Conservation (phyloP, 1,284 basidiomycete genomes). For the Leucoagaricus sp. region DNA sequence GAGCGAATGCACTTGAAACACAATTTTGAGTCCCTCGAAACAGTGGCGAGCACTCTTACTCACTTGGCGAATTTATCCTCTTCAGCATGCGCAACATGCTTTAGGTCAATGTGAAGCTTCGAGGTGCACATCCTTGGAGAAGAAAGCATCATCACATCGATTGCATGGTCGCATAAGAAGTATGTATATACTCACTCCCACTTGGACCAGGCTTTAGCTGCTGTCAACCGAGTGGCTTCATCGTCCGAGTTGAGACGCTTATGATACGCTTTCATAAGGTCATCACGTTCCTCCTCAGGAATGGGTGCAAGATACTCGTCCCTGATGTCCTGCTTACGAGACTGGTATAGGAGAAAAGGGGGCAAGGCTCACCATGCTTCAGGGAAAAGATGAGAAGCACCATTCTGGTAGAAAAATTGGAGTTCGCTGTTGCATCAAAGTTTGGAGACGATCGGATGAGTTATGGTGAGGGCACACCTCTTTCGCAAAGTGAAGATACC, state of each 20-base stretch:
- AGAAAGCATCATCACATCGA: not conserved
- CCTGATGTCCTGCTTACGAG: constrained; percentile 44
- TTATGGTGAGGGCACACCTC: constrained; percentile 42
- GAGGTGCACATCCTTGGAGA: constrained; percentile 74
- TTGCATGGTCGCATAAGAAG: not conserved
- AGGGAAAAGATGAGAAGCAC: constrained; percentile 81
- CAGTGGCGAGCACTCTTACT: constrained; percentile 46
- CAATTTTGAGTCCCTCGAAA: not conserved
- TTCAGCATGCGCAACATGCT: constrained; percentile 70
- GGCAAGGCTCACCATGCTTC: constrained; percentile 72
- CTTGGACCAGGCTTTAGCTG: constrained; percentile 86
- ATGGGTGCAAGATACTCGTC: constrained; percentile 82
- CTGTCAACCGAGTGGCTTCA: constrained; percentile 62
- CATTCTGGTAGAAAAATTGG: constrained; percentile 91
- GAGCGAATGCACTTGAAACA: constrained; percentile 72
- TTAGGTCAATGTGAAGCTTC: constrained; percentile 70
- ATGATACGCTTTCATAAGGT: constrained; percentile 86
- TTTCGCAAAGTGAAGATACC: constrained; percentile 89
- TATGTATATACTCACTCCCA: constrained; percentile 69
- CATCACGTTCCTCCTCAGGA: constrained; percentile 75
- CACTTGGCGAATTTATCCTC: constrained; percentile 70
- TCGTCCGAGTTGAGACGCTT: constrained; percentile 79
- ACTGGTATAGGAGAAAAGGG: not conserved
- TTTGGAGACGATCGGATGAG: not conserved
- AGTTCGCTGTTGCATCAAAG: constrained; percentile 62